Evolutionary conservation across 495 filamentous ascomycete species (phyloP).

Genomic region (Darksidea phi): DNA sequence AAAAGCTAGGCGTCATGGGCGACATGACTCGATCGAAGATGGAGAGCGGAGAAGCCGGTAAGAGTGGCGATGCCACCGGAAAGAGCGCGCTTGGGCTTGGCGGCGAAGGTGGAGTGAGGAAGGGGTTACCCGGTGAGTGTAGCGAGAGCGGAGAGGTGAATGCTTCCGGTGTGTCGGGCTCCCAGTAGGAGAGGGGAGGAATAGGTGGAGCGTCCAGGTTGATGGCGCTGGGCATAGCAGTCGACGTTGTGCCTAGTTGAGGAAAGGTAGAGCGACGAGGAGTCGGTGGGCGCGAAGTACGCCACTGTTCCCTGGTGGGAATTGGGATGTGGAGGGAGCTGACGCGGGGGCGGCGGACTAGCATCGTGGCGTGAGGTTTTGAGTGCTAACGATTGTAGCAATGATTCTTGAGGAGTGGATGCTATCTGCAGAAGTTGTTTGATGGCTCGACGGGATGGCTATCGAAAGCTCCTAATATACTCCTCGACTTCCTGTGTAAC

Average conservation of each 20-base stretch:
- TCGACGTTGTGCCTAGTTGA: not conserved
- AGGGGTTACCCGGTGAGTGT: not conserved
- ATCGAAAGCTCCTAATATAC: no score
- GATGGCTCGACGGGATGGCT: no score
- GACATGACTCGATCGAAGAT: not conserved
- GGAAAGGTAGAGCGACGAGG: not conserved
- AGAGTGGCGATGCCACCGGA: not conserved
- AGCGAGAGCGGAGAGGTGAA: not conserved
- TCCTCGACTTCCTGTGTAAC: no score
- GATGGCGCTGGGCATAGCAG: not conserved
- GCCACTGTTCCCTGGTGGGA: not conserved
- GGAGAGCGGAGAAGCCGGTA: not conserved
- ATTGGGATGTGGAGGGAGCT: not conserved
- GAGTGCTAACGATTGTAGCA: not conserved
- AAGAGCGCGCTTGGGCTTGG: not conserved
- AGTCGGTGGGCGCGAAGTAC: not conserved
- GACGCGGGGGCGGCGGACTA: not conserved
- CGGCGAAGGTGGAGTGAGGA: not conserved
- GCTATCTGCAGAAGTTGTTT: no score
- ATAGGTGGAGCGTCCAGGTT: conserved; percentile 6
- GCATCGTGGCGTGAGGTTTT: not conserved
- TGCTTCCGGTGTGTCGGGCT: conserved; percentile 4
- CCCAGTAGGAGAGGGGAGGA: conserved; percentile 10
- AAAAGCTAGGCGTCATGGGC: not conserved
- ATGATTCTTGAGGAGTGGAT: no score